These are phyloP conservation scores for Tephrocybe rancida DNA, from an alignment of 768 basidiomycete genomes.

Conservation along the genomic window DNA sequence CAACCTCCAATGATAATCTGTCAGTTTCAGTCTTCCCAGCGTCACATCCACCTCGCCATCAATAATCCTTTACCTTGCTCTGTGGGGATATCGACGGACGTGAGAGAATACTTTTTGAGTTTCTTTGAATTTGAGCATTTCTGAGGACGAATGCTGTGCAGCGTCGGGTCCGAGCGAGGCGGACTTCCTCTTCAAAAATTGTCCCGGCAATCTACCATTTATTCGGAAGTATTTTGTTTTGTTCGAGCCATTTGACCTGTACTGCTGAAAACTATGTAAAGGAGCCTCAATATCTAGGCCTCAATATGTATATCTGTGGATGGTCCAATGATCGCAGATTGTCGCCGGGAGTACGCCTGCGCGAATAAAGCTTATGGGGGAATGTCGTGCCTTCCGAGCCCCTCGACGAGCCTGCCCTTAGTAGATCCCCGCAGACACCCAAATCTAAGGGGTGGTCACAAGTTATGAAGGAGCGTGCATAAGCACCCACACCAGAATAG, in stretches of 20 bases:
- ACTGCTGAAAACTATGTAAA: too few relatives aligned
- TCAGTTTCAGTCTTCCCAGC: constrained; percentile 20
- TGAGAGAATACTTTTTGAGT: neutral
- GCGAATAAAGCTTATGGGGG: constrained; percentile 2
- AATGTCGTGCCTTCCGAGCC: neutral
- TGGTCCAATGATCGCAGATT: constrained; percentile 1
- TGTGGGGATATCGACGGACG: constrained; percentile 11
- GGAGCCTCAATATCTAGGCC: too few relatives aligned
- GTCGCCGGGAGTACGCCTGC: neutral
- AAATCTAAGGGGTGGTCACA: constrained; percentile 9
- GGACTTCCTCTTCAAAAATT: constrained; percentile 3
- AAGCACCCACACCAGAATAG: neutral
- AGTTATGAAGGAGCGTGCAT: neutral
- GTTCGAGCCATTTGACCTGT: too few relatives aligned
- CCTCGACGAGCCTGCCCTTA: neutral
- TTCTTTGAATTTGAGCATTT: neutral
- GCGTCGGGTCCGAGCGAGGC: constrained; percentile 13
- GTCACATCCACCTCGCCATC: constrained; percentile 7
- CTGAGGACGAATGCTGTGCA: neutral
- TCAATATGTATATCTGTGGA: neutral
- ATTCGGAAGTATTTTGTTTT: neutral
- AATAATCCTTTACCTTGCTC: constrained; percentile 7
- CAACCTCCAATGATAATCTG: constrained; percentile 13
- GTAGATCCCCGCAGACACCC: neutral
- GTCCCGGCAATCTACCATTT: constrained; percentile 6